phyloP scores from a whole-genome alignment of 495 filamentous ascomycete species.

The Hypoxylon perforatum region DNA sequence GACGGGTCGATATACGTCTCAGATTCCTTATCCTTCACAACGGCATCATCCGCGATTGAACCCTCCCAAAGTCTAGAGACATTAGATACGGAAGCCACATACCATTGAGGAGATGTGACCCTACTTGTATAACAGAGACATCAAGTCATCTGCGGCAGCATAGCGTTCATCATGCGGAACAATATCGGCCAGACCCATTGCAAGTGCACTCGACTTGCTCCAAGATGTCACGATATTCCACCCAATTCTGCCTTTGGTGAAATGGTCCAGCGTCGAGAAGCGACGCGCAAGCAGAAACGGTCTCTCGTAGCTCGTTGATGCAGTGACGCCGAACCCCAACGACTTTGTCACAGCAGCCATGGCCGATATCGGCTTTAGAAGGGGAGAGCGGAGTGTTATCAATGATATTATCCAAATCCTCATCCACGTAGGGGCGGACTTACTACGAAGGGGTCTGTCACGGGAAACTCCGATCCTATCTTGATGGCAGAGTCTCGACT shows the following conservation, averaged over 20 bases:
- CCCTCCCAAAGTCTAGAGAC: constrained; percentile 66
- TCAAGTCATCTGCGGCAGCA: constrained; percentile 65
- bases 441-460: too few relatives aligned
- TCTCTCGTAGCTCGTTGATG: constrained; percentile 59
- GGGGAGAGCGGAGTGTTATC: too few relatives aligned
- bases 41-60: constrained; percentile 63
- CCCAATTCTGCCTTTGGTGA: constrained; percentile 62
- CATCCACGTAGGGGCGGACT: too few relatives aligned
- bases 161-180: constrained; percentile 71
- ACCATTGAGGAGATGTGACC: too few relatives aligned
- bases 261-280: constrained; percentile 64
- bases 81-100: too few relatives aligned
- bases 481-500: too few relatives aligned
- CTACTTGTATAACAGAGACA: too few relatives aligned
- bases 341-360: constrained; percentile 64
- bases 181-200: too few relatives aligned
- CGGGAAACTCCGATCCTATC: too few relatives aligned
- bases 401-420: too few relatives aligned
- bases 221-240: constrained; percentile 67
- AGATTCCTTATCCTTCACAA: constrained; percentile 51
- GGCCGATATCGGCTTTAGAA: too few relatives aligned
- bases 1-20: constrained; percentile 59
- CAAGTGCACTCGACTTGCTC: constrained; percentile 60
- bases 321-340: constrained; percentile 59
- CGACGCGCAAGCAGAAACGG: constrained; percentile 61